Evolutionary conservation across 208 protist genomes (phyloP).

Genomic region (Leishmania arabica): DNA sequence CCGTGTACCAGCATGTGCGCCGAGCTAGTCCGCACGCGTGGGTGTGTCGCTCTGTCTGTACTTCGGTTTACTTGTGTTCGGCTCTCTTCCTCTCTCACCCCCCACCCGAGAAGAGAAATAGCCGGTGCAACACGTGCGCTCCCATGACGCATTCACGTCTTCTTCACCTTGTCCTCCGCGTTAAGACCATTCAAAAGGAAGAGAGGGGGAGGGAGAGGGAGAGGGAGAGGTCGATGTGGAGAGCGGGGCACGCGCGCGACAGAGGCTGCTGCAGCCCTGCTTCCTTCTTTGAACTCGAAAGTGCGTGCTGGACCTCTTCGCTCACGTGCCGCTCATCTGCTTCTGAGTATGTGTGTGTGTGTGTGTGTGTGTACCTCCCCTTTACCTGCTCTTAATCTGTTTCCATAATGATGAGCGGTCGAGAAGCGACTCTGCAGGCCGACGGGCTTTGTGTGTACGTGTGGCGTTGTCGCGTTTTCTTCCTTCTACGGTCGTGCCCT

Average conservation of each 20-base stretch:
- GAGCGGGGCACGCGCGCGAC: neutral
- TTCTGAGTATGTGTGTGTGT: conserved; percentile 1
- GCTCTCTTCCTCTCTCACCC: neutral
- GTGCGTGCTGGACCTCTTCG: neutral
- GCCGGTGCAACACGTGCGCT: neutral
- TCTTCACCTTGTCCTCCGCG: neutral
- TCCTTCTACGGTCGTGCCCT: neutral
- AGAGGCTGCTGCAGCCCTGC: neutral
- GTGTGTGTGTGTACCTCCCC: neutral
- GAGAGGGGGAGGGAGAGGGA: too few species aligned
- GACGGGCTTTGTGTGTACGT: neutral
- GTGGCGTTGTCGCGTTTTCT: neutral
- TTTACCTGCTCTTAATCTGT: neutral
- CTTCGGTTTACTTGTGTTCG: neutral
- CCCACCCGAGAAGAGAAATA: neutral
- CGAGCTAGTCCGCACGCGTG: neutral
- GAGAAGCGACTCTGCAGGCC: neutral
- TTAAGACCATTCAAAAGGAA: neutral
- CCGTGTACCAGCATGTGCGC: neutral
- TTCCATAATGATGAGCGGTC: neutral
- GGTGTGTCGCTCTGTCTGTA: neutral
- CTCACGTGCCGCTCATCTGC: neutral
- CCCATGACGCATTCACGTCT: neutral
- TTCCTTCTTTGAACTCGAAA: neutral
- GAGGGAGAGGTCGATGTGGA: neutral